Percentiles rank a stretch among this genome's conserved stretches.
Conservation (phyloP, 768 basidiomycete genomes). For the Tylopilus plumbeoviolaceoides region DNA sequence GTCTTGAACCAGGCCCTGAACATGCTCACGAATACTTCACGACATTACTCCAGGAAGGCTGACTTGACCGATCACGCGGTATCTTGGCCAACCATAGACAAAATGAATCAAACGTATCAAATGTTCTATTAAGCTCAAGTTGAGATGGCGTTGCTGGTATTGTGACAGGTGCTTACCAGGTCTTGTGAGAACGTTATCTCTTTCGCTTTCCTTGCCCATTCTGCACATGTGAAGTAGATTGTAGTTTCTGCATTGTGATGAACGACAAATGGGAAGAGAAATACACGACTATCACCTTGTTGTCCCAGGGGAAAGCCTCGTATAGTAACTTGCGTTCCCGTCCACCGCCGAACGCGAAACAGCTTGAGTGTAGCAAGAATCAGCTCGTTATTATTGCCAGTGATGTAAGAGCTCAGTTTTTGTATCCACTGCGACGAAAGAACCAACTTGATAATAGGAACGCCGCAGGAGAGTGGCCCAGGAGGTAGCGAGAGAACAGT, state of each 20-base stretch:
- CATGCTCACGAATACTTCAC: conserved; percentile 59
- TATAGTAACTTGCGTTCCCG: conserved; percentile 57
- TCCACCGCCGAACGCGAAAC: conserved; percentile 65
- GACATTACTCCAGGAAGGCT: conserved; percentile 66
- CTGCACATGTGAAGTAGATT: conserved; percentile 71
- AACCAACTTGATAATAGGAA: conserved; percentile 57
- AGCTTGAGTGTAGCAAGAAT: conserved; percentile 64
- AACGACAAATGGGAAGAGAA: background rate
- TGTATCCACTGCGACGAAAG: conserved; percentile 53
- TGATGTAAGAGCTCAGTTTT: conserved; percentile 58
- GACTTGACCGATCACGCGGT: conserved; percentile 52
- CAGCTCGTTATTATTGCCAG: conserved; percentile 59
- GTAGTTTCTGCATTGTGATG: conserved; percentile 44
- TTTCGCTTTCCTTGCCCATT: conserved; percentile 43
- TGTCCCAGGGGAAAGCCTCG: conserved; percentile 76
- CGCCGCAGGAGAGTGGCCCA: conserved; percentile 56
- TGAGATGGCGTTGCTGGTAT: background rate
- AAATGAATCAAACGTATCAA: conserved; percentile 66
- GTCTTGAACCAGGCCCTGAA: conserved; percentile 70
- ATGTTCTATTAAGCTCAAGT: conserved; percentile 26
- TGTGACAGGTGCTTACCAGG: conserved; percentile 50
- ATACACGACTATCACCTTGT: conserved; percentile 47
- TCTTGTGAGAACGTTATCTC: conserved; percentile 39
- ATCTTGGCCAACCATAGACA: conserved; percentile 61
- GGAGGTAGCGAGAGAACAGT: conserved; percentile 64